Conservation (phyloP, 306 rosid genomes). For the Datisca glomerata region DNA sequence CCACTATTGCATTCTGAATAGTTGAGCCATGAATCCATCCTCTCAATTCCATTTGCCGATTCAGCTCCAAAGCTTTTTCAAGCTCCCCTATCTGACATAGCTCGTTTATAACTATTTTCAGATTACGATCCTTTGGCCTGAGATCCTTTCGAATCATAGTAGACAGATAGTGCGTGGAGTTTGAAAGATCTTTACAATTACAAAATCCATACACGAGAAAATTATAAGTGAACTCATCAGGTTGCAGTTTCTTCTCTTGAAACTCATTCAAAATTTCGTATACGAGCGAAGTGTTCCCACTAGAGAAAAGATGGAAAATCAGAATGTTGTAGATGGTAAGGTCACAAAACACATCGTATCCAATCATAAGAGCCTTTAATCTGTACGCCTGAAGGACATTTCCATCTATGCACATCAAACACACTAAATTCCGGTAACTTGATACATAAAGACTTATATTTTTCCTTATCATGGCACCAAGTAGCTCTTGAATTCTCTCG, state of each 20-base stretch:
- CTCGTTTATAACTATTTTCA: conserved; percentile 41
- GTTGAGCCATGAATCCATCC: conserved; percentile 60
- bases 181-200: conserved; percentile 37
- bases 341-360: conserved; percentile 25
- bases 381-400: conserved; percentile 29
- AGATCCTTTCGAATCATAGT: conserved; percentile 52
- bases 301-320: conserved; percentile 45
- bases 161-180: conserved; percentile 36
- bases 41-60: conserved; percentile 56
- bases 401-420: conserved; percentile 38
- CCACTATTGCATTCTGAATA: conserved; percentile 44
- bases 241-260: conserved; percentile 39
- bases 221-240: conserved; percentile 48
- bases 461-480: conserved; percentile 44
- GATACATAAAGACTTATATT: conserved; percentile 30
- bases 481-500: conserved; percentile 45
- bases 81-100: conserved; percentile 49
- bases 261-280: conserved; percentile 35
- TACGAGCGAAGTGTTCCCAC: conserved; percentile 34
- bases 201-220: conserved; percentile 65
- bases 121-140: conserved; percentile 51
- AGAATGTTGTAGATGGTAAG: conserved; percentile 54
- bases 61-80: conserved; percentile 46
- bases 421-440: conserved; percentile 42
- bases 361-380: conserved; percentile 50